These are phyloP conservation scores for Backusella tuberculispora DNA, from an alignment of 192 early-diverging fungal genomes.

Conservation along the genomic window DNA sequence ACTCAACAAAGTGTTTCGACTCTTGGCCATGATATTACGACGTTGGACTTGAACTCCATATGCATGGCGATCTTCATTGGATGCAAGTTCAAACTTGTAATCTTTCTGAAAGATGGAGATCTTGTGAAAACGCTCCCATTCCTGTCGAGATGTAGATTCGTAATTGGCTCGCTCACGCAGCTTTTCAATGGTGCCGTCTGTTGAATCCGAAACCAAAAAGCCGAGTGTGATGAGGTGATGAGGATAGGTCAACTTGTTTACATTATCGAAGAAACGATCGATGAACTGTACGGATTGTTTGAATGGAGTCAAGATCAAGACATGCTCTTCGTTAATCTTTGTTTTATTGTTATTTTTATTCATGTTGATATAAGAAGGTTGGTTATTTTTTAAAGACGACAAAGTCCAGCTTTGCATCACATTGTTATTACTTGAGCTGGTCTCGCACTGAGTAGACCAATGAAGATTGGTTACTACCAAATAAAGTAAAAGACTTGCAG, in stretches of 20 bases:
- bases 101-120: constrained; percentile 66
- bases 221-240: constrained; percentile 64
- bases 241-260: constrained; percentile 62
- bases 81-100: constrained; percentile 46
- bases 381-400: not conserved
- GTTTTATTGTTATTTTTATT: not conserved
- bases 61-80: constrained; percentile 58
- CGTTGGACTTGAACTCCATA: constrained; percentile 59
- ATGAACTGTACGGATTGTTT: constrained; percentile 64
- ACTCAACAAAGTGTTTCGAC: constrained; percentile 62
- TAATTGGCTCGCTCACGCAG: constrained; percentile 38
- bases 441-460: not conserved
- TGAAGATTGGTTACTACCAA: not conserved
- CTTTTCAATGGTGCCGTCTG: constrained; percentile 59
- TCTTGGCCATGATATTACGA: constrained; percentile 61
- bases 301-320: constrained; percentile 68
- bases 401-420: constrained; percentile 2
- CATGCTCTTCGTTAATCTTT: constrained; percentile 18
- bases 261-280: constrained; percentile 61
- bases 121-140: constrained; percentile 47
- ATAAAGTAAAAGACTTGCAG: not conserved
- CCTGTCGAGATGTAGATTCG: constrained; percentile 26
- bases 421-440: not conserved
- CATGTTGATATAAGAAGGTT: not conserved
- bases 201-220: constrained; percentile 66